These are phyloP conservation scores for Vanilla planifolia DNA, from an alignment of 106 monocot species.

Conservation along the genomic window DNA sequence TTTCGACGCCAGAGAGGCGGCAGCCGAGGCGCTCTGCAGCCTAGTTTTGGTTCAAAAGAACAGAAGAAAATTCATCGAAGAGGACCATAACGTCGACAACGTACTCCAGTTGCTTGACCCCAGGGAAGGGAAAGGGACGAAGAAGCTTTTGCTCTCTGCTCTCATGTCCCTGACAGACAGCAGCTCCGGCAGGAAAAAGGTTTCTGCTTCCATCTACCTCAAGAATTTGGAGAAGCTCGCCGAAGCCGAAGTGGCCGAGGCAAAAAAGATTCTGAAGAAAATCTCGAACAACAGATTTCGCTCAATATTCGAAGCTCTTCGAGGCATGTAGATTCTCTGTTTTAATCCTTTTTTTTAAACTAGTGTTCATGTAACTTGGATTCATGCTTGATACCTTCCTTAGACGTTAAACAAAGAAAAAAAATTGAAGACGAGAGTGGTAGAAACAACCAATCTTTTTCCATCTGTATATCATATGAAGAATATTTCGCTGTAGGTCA, in stretches of 20 bases:
- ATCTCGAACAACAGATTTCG: background rate
- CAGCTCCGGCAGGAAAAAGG: slow-evolving; percentile 48
- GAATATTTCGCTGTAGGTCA: no score
- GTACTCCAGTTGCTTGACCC: slow-evolving; percentile 41
- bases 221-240: slow-evolving; percentile 46
- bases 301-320: no score
- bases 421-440: no score
- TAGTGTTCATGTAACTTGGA: no score
- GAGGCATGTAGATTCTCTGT: no score
- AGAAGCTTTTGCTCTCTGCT: slow-evolving; percentile 33
- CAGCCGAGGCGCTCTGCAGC: slow-evolving; percentile 33
- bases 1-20: slow-evolving; percentile 20
- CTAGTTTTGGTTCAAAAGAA: slow-evolving; percentile 32
- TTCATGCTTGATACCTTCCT: no score
- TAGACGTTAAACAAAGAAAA: no score
- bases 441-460: no score
- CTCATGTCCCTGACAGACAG: slow-evolving; percentile 41
- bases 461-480: no score
- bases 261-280: slow-evolving; percentile 37
- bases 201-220: slow-evolving; percentile 31
- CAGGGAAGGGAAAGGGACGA: slow-evolving; percentile 33
- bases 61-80: slow-evolving; percentile 39
- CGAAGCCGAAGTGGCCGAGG: slow-evolving; percentile 31
- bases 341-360: no score
- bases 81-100: slow-evolving; percentile 30